A percentile compares a stretch with the other conserved stretches of the same genome.
These are phyloP conservation scores for Euphorbia schlechtendalii DNA, from an alignment of 441 rosid species.

Conservation along the genomic window DNA sequence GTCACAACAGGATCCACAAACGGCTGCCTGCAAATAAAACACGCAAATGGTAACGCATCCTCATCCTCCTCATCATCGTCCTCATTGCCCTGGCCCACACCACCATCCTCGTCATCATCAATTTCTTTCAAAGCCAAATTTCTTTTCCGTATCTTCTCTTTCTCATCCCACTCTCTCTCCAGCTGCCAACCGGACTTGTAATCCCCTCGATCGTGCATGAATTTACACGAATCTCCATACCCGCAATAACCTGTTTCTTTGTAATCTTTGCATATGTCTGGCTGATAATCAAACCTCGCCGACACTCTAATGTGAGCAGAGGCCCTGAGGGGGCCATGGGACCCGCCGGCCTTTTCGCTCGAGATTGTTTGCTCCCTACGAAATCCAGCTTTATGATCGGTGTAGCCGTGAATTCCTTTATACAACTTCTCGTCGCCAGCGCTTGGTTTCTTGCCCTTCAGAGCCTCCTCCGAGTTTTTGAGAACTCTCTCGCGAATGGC, in stretches of 20 bases:
- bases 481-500: constrained; percentile 86
- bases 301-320: constrained; percentile 91
- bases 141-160: constrained; percentile 76
- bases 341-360: constrained; percentile 88
- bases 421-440: constrained; percentile 60
- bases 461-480: constrained; percentile 56
- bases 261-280: constrained; percentile 90
- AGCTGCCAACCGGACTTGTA: constrained; percentile 89
- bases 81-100: constrained; percentile 28
- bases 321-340: constrained; percentile 91
- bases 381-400: constrained; percentile 90
- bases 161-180: constrained; percentile 91
- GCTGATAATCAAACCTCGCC: constrained; percentile 89
- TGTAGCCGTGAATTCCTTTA: constrained; percentile 74
- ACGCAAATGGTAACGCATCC: constrained; percentile 74
- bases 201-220: constrained; percentile 93
- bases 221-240: constrained; percentile 83
- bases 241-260: constrained; percentile 96
- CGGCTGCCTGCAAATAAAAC: constrained; percentile 72
- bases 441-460: constrained; percentile 49
- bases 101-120: too few species aligned
- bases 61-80: constrained; percentile 55
- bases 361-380: constrained; percentile 84
- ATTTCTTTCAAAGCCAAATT: constrained; percentile 59
- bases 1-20: constrained; percentile 88